Evolutionary conservation across 78 protist genomes (phyloP), one percentile per base, ranked within the genome.

Genomic region (Cavenderia fasciculata): DNA sequence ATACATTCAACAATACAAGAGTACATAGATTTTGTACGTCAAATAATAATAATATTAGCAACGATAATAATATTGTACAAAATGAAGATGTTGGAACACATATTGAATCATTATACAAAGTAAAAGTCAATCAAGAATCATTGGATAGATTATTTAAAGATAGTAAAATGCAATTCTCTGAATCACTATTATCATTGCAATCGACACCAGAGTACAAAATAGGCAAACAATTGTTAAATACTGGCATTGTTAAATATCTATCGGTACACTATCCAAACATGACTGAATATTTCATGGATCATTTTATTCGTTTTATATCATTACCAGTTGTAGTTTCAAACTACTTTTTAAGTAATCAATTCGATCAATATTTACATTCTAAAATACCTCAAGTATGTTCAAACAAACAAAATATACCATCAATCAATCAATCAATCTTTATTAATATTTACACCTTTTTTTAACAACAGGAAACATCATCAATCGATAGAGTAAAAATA

Each of bases 171-270:
- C n/a, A n/a, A n/a, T n/a, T n/a, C n/a, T n/a, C n/a, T n/a, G n/a
- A n/a, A n/a, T n/a, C n/a, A n/a, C n/a, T n/a, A n/a, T n/a, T n/a
- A n/a, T n/a, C n/a, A n/a, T n/a, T n/a, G n/a, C n/a, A n/a, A n/a
- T n/a, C n/a, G n/a, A n/a, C n/a, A n/a, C n/a, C n/a, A n/a, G n/a
- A n/a, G n/a, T n/a, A n/a, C n/a, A n/a, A n/a, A n/a, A n/a, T n/a
- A n/a, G n/a, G n/a, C n/a, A n/a, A n/a, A n/a, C 2, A 47, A 47
- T 63, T 19, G 47, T n/a, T 68, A 44, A 46, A 36, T 82, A 19
- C 41, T 82, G 1, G 57, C 76, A 82, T 6, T 82, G 6, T 23
- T 56, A 82, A 43, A 82, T 69, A 65, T 44, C 34, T 82, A 27
- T 68, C 21, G 38, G 27, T 68, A 40, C 14, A 78, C 14, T 82